Base-by-base conservation (phyloP, 139 green algal genomes). In the Chlorella vulgaris region DNA sequence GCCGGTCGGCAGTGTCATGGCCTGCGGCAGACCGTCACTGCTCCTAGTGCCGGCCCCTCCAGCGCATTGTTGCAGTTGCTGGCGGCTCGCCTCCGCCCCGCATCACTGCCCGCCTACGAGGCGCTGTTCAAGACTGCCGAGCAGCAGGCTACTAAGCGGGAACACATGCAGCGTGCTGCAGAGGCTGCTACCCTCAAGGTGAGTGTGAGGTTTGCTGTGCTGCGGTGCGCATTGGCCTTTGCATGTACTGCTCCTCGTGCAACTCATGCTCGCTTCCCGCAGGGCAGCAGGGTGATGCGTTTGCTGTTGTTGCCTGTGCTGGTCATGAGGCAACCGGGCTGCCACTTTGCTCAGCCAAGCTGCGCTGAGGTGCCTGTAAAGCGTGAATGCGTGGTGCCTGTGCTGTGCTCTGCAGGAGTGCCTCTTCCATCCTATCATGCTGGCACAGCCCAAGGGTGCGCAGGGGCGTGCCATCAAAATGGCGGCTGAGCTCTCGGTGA, bases 71-170 rank as follows among this genome's bases (percentile, higher is more conserved):
- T 5, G 3, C 71, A 89, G 63, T 55, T 80, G 51, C 74, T 95
- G 74, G 91, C 91, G 42, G 82, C 55, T 70, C 80, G 84, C 42
- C 84, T 74, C 62, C 89, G 38, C 88, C 91, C 65, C 36, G 43
- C 82, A 55, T 63, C 76, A 36, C 79, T 81, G 19, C 82, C 84
- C 28, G 66, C 80, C 31, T 81, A 90, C 69, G 86, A 92, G 50
- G 28, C 90, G 58, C 74, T 92, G 60, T 85, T 91, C 78, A 50
- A 76, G 26, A 83, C 84, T 13, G 74, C 84, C 1, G 74, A 67
- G 55, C 42, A 69, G 28, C 67, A 73, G 39, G 80, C 80, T 38
- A 38, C 53, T 22, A 86, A 82, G 61, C 74, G 73, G 26, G 69
- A 83, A 1, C 66, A 80, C 69, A 31, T 40, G 76, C 74, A 74